phyloP scores from a whole-genome alignment of 345 rosid species.

The Gossypium rotundifolium region DNA sequence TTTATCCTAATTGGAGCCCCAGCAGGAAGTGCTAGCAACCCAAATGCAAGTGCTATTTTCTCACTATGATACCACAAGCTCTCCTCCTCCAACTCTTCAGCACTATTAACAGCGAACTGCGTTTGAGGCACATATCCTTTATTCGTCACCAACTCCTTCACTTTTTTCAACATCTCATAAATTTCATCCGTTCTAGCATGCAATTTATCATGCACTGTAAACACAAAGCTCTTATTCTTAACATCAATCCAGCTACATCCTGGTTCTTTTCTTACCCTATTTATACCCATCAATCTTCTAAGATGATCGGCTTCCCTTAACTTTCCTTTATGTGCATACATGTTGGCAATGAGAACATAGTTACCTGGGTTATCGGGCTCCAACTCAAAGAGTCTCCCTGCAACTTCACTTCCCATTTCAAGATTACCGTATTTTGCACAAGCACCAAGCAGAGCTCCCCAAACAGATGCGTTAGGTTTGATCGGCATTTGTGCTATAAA shows the following conservation, averaged over 20 bases:
- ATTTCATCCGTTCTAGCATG: slow-evolving; percentile 27
- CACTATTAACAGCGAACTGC: slow-evolving; percentile 22
- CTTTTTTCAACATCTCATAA: slow-evolving; percentile 22
- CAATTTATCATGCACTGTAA: slow-evolving; percentile 32
- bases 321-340: slow-evolving; percentile 27
- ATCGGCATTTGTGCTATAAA: slow-evolving; percentile 33
- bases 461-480: slow-evolving; percentile 25
- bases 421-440: slow-evolving; percentile 31
- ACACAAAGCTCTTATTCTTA: slow-evolving; percentile 26
- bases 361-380: slow-evolving; percentile 38
- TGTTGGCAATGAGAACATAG: slow-evolving; percentile 30
- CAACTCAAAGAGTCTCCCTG: slow-evolving; percentile 35
- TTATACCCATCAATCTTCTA: slow-evolving; percentile 34
- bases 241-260: slow-evolving; percentile 43
- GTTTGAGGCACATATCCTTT: slow-evolving; percentile 30
- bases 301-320: slow-evolving; percentile 39
- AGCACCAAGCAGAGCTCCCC: slow-evolving; percentile 44
- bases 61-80: slow-evolving; percentile 45
- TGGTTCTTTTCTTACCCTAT: slow-evolving; percentile 32
- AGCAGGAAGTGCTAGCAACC: slow-evolving; percentile 28
- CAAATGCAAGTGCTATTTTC: slow-evolving; percentile 37
- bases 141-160: slow-evolving; percentile 30
- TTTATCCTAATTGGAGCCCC: slow-evolving; percentile 35
- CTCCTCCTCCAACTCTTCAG: slow-evolving; percentile 22
- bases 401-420: slow-evolving; percentile 31